Percentiles rank a stretch among this genome's conserved stretches.
Conservation (phyloP, 2,329 filamentous ascomycete species). For the Gyromitra esculenta region DNA sequence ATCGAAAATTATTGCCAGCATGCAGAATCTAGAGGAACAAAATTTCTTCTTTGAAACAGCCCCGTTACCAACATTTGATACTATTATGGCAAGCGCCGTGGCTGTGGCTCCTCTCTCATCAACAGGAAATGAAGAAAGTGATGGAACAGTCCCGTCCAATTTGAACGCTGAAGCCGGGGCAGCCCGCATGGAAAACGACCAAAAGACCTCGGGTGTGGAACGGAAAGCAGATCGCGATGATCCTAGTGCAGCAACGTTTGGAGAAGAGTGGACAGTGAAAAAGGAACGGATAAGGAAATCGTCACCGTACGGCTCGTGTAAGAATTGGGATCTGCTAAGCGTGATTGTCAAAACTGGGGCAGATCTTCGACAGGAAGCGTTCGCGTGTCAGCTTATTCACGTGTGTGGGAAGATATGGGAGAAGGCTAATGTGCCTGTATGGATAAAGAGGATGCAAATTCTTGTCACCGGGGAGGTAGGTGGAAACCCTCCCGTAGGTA, state of each 20-base stretch:
- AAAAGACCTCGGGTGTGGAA: slow-evolving; percentile 84
- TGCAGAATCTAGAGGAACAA: slow-evolving; percentile 87
- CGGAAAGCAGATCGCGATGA: slow-evolving; percentile 84
- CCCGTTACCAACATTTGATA: slow-evolving; percentile 78
- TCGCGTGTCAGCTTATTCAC: slow-evolving; percentile 83
- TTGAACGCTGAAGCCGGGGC: slow-evolving; percentile 77
- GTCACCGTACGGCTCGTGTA: slow-evolving; percentile 87
- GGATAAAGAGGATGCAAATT: slow-evolving; percentile 89
- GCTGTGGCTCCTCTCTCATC: slow-evolving; percentile 61
- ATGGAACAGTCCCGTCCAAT: slow-evolving; percentile 63
- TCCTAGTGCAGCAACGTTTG: slow-evolving; percentile 84
- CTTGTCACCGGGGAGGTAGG: slow-evolving; percentile 77
- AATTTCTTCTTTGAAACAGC: slow-evolving; percentile 75
- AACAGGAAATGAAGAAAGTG: slow-evolving; percentile 57
- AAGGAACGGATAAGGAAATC: slow-evolving; percentile 84
- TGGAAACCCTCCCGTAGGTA: slow-evolving; percentile 28
- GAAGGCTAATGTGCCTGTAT: slow-evolving; percentile 78
- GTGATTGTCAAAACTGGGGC: slow-evolving; percentile 89
- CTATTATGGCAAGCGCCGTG: slow-evolving; percentile 73
- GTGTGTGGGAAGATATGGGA: slow-evolving; percentile 85
- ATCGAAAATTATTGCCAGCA: slow-evolving; percentile 87
- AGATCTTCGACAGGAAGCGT: slow-evolving; percentile 83
- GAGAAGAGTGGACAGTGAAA: slow-evolving; percentile 85
- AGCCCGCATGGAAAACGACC: slow-evolving; percentile 87
- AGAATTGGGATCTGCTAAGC: slow-evolving; percentile 87